These are phyloP conservation scores for Trametes gibbosa DNA, from an alignment of 768 basidiomycete genomes.

Conservation along the genomic window DNA sequence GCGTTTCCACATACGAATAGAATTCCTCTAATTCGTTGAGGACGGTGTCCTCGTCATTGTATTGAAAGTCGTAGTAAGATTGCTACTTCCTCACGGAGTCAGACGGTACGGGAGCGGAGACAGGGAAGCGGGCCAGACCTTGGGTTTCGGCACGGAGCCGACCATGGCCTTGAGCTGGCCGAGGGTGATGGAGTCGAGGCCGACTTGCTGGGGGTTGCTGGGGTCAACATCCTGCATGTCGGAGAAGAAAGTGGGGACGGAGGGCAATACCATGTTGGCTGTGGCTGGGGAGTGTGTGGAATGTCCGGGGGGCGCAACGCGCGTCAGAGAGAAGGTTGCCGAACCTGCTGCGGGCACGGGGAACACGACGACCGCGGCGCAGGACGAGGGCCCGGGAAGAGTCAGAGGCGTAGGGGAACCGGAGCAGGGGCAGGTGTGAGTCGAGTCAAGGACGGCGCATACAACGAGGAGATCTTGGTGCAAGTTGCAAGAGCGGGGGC, in stretches of 20 bases:
- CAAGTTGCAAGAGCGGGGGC: constrained; percentile 7
- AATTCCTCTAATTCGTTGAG: constrained; percentile 98
- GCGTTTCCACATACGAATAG: constrained; percentile 95
- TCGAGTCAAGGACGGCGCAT: neutral
- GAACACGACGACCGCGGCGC: neutral
- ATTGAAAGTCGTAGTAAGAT: constrained; percentile 87
- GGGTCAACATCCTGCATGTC: constrained; percentile 32
- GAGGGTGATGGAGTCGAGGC: constrained; percentile 72
- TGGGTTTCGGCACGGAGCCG: constrained; percentile 66
- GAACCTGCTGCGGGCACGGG: neutral
- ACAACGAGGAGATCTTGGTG: neutral
- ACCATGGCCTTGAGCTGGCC: constrained; percentile 80
- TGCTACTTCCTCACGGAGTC: constrained; percentile 49
- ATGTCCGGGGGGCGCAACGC: neutral
- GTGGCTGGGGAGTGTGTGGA: constrained; percentile 5
- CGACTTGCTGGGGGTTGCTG: constrained; percentile 33
- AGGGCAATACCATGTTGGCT: constrained; percentile 35
- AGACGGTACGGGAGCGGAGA: constrained; percentile 5
- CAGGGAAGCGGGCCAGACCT: constrained; percentile 43
- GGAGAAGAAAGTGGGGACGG: constrained; percentile 26
- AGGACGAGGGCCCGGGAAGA: neutral
- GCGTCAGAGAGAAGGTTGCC: neutral
- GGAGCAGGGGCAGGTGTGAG: neutral
- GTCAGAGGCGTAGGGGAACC: neutral
- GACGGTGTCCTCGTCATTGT: constrained; percentile 94